Base-by-base conservation (phyloP, 768 basidiomycete species). In the Gloeophyllum trabeum region DNA sequence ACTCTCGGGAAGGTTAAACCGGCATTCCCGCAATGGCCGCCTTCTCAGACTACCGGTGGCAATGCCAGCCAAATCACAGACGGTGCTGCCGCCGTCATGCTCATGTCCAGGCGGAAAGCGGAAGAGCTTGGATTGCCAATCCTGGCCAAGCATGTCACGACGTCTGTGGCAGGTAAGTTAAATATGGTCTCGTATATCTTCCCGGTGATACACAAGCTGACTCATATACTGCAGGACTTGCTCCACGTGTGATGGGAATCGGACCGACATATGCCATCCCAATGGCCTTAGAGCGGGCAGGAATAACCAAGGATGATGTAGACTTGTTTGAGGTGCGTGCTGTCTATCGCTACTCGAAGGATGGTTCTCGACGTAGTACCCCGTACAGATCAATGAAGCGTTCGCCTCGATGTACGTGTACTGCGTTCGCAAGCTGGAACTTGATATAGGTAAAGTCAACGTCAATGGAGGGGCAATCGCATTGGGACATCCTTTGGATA, bases 401-500 rank as follows among this genome's bases (percentile, higher is more conserved):
- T 92, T 93, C 51, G 87, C 88, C 6, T 87, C 84, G 0, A 84
- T 85, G 62, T 84, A 73, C 44, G 73, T 83, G 0, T 88, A 93
- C 55, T 75, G 73, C 39, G 60, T 87, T 25, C 78, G 79, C 48
- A 56, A 71, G 44, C 74, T 92, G 14, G 69, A 67, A 10, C 64
- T 93, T 20, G 66, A 75, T 45, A 59, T 57, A n/a, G 65, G 68
- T 40, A 75, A 84, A 67, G 78, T 89, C 16, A 92, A 92, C 52
- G 84, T 88, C 21, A 90, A 91, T 46, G 90, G 91, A 13, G 91
- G 91, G 2, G 89, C 89, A 1, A 93, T 93, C 53, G 89, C 87
- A 18, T 66, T 90, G 32, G 84, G 86, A 0, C 84, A 88, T 59
- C 84, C 85, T 21, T 56, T 87, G 74, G 86, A 81, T 85, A 55